Percentiles rank a stretch among this genome's conserved stretches.
Evolutionary conservation across 768 basidiomycete species (phyloP).

Genomic region (Suillus discolor): DNA sequence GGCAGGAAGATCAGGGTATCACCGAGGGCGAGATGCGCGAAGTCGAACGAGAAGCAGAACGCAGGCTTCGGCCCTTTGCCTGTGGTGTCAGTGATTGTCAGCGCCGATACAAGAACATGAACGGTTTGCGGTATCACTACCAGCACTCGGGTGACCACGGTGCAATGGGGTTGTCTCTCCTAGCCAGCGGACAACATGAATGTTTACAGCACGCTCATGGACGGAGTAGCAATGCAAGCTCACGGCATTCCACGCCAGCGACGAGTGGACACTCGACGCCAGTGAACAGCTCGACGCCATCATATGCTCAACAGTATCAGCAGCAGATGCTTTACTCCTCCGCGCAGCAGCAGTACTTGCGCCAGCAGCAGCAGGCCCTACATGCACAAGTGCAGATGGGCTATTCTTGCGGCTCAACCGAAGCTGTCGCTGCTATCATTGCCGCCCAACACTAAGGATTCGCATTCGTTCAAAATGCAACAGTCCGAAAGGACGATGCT

Average conservation of each 20-base stretch:
- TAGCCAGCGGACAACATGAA: slow-evolving; percentile 75
- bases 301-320: slow-evolving; percentile 36
- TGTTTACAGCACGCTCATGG: slow-evolving; percentile 43
- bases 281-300: slow-evolving; percentile 32
- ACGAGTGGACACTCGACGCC: slow-evolving; percentile 35
- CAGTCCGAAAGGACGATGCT: not conserved
- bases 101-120: slow-evolving; percentile 98
- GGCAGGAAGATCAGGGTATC: slow-evolving; percentile 46
- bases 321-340: slow-evolving; percentile 41
- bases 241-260: slow-evolving; percentile 34
- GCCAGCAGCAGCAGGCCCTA: slow-evolving; percentile 35
- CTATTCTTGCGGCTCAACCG: slow-evolving; percentile 12
- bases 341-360: slow-evolving; percentile 40
- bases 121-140: slow-evolving; percentile 94
- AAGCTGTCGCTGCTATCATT: not conserved
- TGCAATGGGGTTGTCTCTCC: slow-evolving; percentile 79
- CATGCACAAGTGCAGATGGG: slow-evolving; percentile 32
- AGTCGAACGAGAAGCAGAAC: slow-evolving; percentile 84
- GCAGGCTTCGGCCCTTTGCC: slow-evolving; percentile 79
- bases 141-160: slow-evolving; percentile 97
- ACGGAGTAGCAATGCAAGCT: slow-evolving; percentile 31
- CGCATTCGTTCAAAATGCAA: not conserved
- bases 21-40: slow-evolving; percentile 67
- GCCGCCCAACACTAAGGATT: slow-evolving; percentile 2
- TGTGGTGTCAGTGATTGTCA: slow-evolving; percentile 87